Conservation (phyloP, 2,329 filamentous ascomycete genomes). For the Hypocreales sp. region DNA sequence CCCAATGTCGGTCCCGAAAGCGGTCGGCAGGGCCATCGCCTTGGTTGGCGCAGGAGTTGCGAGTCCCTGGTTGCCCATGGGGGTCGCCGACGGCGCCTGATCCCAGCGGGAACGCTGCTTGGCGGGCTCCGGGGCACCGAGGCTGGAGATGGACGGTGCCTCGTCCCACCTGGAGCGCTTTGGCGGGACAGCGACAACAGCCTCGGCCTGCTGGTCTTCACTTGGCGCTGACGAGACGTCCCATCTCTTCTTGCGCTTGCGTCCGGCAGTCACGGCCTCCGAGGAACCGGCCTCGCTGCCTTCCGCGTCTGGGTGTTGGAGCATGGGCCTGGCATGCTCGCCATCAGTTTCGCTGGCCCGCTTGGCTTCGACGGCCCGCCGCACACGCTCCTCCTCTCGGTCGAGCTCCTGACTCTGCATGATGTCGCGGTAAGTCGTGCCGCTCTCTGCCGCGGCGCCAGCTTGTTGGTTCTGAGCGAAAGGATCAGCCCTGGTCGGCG, state of each 20-base stretch:
- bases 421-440: conserved; percentile 71
- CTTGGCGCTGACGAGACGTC: conserved; percentile 53
- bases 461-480: conserved; percentile 64
- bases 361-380: conserved; percentile 64
- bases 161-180: conserved; percentile 86
- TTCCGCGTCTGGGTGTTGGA: conserved; percentile 63
- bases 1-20: conserved; percentile 68
- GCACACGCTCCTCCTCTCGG: conserved; percentile 80
- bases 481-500: conserved; percentile 72
- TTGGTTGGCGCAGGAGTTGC: conserved; percentile 63
- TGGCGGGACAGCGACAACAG: conserved; percentile 38
- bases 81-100: conserved; percentile 70
- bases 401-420: conserved; percentile 88
- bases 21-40: conserved; percentile 31
- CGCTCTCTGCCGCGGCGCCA: conserved; percentile 51
- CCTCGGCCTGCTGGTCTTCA: conserved; percentile 32
- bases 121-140: conserved; percentile 41
- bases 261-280: conserved; percentile 43
- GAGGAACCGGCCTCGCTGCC: conserved; percentile 55
- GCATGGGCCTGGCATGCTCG: conserved; percentile 53
- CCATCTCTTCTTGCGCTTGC: conserved; percentile 92
- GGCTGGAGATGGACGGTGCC: conserved; percentile 41
- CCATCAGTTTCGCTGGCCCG: conserved; percentile 40
- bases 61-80: conserved; percentile 56
- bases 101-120: conserved; percentile 85